phyloP scores from a whole-genome alignment of 805 yeast species.

The Candida sanyiensis region DNA sequence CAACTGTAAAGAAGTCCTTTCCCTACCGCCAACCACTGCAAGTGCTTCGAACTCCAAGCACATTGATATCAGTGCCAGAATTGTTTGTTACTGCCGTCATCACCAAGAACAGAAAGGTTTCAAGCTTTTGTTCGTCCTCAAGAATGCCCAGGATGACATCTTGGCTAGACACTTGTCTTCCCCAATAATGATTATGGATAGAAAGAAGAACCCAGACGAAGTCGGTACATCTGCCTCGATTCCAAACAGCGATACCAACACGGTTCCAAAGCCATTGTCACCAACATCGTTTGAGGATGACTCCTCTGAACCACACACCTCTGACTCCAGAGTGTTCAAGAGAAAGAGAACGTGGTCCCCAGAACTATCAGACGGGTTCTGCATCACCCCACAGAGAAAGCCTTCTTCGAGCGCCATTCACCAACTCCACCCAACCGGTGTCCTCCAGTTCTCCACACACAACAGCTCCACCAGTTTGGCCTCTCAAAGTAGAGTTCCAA shows the following conservation, averaged over 20 bases:
- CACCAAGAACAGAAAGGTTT: constrained; percentile 88
- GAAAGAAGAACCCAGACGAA: constrained; percentile 48
- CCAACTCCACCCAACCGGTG: constrained; percentile 1
- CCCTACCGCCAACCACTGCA: constrained; percentile 46
- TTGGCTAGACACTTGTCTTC: constrained; percentile 68
- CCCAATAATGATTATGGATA: constrained; percentile 88
- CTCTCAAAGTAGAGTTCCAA: constrained; percentile 9
- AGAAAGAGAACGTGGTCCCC: constrained; percentile 40
- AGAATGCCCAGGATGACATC: constrained; percentile 52
- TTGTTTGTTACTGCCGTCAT: constrained; percentile 94
- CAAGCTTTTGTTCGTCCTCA: constrained; percentile 60
- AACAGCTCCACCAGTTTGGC: constrained; percentile 13
- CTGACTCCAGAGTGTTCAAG: constrained; percentile 37
- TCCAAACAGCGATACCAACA: constrained; percentile 17
- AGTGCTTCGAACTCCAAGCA: constrained; percentile 29
- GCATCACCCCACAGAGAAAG: constrained; percentile 31
- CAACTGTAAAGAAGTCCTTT: constrained; percentile 83
- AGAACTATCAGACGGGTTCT: constrained; percentile 31
- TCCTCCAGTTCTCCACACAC: constrained; percentile 7
- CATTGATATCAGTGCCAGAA: constrained; percentile 58
- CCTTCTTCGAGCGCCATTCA: constrained; percentile 33
- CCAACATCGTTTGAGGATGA: constrained; percentile 61
- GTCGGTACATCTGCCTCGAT: constrained; percentile 7
- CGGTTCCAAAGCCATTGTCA: constrained; percentile 38
- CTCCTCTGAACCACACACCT: constrained; percentile 44